Evolutionary conservation across 2,329 filamentous ascomycete genomes (phyloP).

Genomic region (Paramyrothecium sp.): DNA sequence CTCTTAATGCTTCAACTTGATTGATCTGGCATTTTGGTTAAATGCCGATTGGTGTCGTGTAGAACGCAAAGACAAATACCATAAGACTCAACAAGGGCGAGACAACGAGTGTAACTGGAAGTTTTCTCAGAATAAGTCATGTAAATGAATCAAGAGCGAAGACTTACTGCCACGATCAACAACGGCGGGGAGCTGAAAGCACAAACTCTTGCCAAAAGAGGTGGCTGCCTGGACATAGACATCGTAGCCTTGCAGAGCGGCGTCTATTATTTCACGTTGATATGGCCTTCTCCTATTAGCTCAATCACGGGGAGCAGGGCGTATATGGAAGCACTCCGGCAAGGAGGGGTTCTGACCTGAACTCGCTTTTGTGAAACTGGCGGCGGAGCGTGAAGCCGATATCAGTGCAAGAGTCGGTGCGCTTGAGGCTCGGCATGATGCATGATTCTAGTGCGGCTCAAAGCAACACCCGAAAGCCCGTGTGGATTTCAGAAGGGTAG

Average conservation of each 20-base stretch:
- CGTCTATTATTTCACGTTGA: conserved; percentile 84
- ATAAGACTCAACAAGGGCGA: conserved; percentile 88
- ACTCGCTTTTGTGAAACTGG: conserved; percentile 72
- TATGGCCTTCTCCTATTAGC: conserved; percentile 56
- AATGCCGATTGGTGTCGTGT: background rate
- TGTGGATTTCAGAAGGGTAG: no score
- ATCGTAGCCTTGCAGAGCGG: conserved; percentile 80
- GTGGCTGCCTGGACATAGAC: conserved; percentile 91
- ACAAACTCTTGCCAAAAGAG: conserved; percentile 89
- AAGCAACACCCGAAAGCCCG: no score
- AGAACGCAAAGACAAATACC: conserved; percentile 41
- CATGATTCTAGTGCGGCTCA: background rate
- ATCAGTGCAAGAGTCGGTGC: conserved; percentile 55
- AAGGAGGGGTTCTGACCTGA: conserved; percentile 54
- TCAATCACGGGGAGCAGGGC: no score
- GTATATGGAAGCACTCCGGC: no score
- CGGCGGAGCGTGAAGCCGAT: conserved; percentile 72
- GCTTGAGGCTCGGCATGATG: conserved; percentile 32
- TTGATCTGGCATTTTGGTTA: conserved; percentile 64
- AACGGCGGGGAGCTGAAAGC: conserved; percentile 88
- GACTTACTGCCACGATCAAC: conserved; percentile 81
- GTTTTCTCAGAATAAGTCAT: background rate
- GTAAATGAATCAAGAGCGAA: conserved; percentile 6
- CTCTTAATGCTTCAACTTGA: conserved; percentile 78
- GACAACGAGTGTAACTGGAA: conserved; percentile 79